These are phyloP conservation scores for Plasmodium vivax DNA, from an alignment of 169 alveolate genomes.

Conservation along the genomic window DNA sequence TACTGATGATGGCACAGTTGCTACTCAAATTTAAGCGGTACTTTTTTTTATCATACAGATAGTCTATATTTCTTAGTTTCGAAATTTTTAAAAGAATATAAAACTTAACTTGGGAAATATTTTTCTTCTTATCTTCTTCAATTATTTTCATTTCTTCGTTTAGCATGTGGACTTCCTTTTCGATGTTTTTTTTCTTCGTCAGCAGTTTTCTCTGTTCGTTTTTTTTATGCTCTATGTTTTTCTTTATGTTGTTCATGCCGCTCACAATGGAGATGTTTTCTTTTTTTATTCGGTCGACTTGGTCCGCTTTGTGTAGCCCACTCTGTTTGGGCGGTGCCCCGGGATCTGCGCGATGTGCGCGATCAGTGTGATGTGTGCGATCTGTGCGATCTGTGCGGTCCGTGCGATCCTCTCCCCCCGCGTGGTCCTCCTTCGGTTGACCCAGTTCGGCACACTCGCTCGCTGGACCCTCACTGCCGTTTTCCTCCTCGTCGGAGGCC, in stretches of 20 bases:
- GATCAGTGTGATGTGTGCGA: too few relatives aligned
- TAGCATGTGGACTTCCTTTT: conserved; percentile 43
- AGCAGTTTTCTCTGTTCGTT: conserved; percentile 48
- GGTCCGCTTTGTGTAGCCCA: conserved; percentile 20
- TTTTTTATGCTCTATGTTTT: conserved; percentile 52
- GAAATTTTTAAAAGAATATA: conserved; percentile 39
- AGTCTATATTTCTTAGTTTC: conserved; percentile 59
- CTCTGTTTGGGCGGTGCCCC: not conserved
- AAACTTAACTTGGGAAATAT: conserved; percentile 49
- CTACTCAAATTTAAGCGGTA: conserved; percentile 51
- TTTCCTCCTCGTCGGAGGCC: not conserved
- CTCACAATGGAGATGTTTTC: conserved; percentile 7
- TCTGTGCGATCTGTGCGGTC: too few relatives aligned
- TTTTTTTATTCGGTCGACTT: conserved; percentile 32
- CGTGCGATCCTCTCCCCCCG: not conserved
- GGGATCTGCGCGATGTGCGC: too few relatives aligned
- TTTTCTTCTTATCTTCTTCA: conserved; percentile 62
- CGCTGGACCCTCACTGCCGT: not conserved
- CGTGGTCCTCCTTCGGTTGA: not conserved
- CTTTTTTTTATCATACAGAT: conserved; percentile 67
- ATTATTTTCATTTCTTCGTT: conserved; percentile 51
- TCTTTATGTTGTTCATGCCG: conserved; percentile 31
- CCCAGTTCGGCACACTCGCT: not conserved
- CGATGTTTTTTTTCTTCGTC: conserved; percentile 35
- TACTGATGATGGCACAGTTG: conserved; percentile 35